Percentiles rank a stretch among this genome's conserved stretches.
phyloP scores from a whole-genome alignment of 768 basidiomycete species.

The Leccinellum rugosiceps region DNA sequence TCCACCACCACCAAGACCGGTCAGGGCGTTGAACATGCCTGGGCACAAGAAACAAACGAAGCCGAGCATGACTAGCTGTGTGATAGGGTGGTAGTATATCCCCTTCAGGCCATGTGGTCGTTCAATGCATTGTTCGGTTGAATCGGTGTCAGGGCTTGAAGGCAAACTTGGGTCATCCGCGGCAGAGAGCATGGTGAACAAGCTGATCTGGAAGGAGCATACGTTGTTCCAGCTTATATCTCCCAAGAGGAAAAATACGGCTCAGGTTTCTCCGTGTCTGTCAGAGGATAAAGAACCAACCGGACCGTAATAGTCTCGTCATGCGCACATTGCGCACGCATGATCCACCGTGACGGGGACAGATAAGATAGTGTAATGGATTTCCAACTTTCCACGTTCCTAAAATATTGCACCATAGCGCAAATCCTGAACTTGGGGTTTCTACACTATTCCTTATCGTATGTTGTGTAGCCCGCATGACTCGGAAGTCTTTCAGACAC shows the following conservation, averaged over 20 bases:
- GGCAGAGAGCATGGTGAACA: not conserved
- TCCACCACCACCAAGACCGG: constrained; percentile 77
- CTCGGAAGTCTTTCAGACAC: no score
- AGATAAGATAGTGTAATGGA: not conserved
- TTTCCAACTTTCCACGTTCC: not conserved
- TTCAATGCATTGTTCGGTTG: not conserved
- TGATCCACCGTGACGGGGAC: not conserved
- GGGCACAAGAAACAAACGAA: constrained; percentile 58
- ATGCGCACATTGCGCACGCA: not conserved
- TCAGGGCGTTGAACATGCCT: constrained; percentile 78
- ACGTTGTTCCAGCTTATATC: not conserved
- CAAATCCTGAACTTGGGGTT: not conserved
- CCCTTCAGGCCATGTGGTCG: constrained; percentile 43
- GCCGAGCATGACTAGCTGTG: constrained; percentile 54
- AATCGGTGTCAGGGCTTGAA: not conserved
- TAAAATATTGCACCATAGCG: not conserved
- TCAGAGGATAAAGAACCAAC: not conserved
- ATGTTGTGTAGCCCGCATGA: no score
- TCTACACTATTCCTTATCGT: no score
- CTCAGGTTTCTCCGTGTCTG: not conserved
- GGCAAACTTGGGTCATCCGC: not conserved
- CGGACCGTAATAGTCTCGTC: not conserved
- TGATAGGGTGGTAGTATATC: constrained; percentile 53
- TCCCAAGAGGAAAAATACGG: not conserved
- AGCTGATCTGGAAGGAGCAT: not conserved